A percentile compares a stretch with the other conserved stretches of the same genome.
phyloP scores from a whole-genome alignment of 345 rosid genomes.

The Pugionium dolabratum region DNA sequence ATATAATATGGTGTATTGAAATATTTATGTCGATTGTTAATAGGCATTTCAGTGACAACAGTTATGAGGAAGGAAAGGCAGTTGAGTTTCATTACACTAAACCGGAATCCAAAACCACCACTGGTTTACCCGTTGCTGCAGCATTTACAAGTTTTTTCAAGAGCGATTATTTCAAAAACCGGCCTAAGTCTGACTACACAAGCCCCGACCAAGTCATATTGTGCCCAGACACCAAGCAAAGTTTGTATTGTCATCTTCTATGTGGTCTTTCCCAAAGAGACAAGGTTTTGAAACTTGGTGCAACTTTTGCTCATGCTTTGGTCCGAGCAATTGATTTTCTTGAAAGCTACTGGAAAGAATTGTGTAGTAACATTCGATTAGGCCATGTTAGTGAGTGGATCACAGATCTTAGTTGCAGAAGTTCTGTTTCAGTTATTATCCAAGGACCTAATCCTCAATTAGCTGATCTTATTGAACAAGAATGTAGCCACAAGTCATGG shows the following conservation, averaged over 20 bases:
- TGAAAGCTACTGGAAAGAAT: constrained; percentile 11
- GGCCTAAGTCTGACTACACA: constrained; percentile 1
- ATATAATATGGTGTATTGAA: too few species aligned
- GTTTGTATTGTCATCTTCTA: constrained; percentile 11
- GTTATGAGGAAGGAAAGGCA: background rate
- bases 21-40: too few species aligned
- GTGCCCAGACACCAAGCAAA: constrained; percentile 6
- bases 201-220: constrained; percentile 15
- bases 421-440: background rate
- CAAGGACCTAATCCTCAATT: constrained; percentile 1
- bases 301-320: constrained; percentile 2
- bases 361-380: background rate
- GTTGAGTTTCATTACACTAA: background rate
- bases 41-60: background rate
- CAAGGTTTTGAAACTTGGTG: background rate
- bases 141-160: background rate
- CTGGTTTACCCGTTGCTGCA: background rate
- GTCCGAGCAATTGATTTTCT: constrained; percentile 1
- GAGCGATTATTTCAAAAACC: constrained; percentile 7
- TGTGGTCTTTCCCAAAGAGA: constrained; percentile 1
- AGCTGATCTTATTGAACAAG: constrained; percentile 10
- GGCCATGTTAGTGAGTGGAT: constrained; percentile 10
- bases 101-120: background rate
- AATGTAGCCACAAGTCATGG: constrained; percentile 16
- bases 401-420: background rate